Evolutionary conservation across 768 basidiomycete species (phyloP).

Genomic region (Agaricus subrufescens): DNA sequence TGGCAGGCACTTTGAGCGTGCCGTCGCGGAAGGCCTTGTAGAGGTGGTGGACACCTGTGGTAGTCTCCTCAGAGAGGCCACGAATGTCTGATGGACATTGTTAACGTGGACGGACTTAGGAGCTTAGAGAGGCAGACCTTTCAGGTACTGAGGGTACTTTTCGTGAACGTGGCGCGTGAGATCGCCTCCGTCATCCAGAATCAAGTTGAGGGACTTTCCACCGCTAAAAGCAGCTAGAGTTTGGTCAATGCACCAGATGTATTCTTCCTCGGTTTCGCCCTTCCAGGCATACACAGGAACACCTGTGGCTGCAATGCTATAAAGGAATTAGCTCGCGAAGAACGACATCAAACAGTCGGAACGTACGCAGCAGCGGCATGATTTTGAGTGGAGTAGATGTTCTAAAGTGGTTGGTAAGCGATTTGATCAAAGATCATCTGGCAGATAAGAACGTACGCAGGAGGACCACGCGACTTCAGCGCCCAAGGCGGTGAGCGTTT

Average conservation of each 20-base stretch:
- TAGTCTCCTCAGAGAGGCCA: constrained; percentile 98
- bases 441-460: constrained; percentile 54
- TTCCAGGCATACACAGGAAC: constrained; percentile 99
- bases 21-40: constrained; percentile 98
- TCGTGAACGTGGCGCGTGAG: constrained; percentile 93
- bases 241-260: constrained; percentile 97
- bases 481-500: constrained; percentile 92
- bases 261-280: constrained; percentile 99
- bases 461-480: constrained; percentile 99
- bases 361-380: constrained; percentile 95
- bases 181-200: constrained; percentile 98
- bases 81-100: constrained; percentile 55
- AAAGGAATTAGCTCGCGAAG: constrained; percentile 5
- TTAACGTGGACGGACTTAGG: constrained; percentile 1
- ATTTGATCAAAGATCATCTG: too few relatives aligned
- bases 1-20: constrained; percentile 93
- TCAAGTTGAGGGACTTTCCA: constrained; percentile 91
- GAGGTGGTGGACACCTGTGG: constrained; percentile 98
- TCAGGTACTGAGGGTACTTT: constrained; percentile 88
- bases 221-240: constrained; percentile 80
- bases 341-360: neutral
- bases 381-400: constrained; percentile 99
- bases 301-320: constrained; percentile 92
- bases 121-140: constrained; percentile 37
- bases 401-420: constrained; percentile 39